Evolutionary conservation across 768 basidiomycete species (phyloP), one percentile per base, ranked within the genome.

Genomic region (Phlebiopsis gigantea): DNA sequence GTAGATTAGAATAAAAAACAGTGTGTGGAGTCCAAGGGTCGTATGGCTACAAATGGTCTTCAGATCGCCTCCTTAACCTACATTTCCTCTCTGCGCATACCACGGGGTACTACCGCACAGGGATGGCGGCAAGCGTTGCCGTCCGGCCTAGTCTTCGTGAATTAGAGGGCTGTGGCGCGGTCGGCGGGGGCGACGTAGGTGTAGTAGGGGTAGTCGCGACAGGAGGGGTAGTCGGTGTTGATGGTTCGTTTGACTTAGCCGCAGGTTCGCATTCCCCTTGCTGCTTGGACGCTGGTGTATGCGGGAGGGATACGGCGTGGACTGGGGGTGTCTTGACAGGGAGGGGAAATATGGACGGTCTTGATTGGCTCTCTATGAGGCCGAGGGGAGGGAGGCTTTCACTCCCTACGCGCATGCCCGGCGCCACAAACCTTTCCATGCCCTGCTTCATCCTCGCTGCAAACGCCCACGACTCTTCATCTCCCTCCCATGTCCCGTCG

Each of bases 401-500:
- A 17, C 12, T 39, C 34, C 34, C 34, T 9, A 39, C 17, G 34
- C 34, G 34, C 17, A 10, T 10, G 8, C 34, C 34, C 12, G 12
- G 2, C 3, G 34, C 12, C 2, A 17, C 8, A 9, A 10, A 12
- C 17, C 34, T 10, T 39, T 39, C 34, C 34, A 10, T 39, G 8
- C 17, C 34, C 34, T 39, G 34, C 34, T 39, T 51, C 50, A 41
- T 22, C n/a, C 30, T 15, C 48, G 17, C 29, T 47, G 10, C 46
- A 14, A 25, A 25, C 48, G 12, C 19, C 45, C 19, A 30, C n/a
- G 45, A 31, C 29, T 46, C 51, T 21, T 57, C 66, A 46, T 62
- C 60, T 17, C 62, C 66, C 22, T 60, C 60, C 56, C 62, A 61
- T 61, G 62, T 64, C 47, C 58, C 62, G 51, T 67, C 64, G 12